Conservation (phyloP, 2,329 filamentous ascomycete species). For the Trichoderma polysporum region DNA sequence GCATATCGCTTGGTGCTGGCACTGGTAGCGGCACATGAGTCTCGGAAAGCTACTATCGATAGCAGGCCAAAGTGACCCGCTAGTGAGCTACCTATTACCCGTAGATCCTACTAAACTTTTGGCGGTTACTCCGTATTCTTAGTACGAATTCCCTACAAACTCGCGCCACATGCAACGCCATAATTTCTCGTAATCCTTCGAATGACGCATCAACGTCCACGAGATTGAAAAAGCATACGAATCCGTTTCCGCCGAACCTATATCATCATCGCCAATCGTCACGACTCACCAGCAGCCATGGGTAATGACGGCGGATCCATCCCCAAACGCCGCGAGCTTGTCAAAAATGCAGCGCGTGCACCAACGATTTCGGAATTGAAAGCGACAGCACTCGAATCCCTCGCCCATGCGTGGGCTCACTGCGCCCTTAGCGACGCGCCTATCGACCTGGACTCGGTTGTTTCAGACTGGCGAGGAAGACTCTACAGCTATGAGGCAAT, state of each 20-base stretch:
- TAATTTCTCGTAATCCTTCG: not conserved
- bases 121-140: not conserved
- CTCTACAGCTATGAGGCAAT: constrained; percentile 96
- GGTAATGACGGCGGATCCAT: constrained; percentile 98
- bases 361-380: constrained; percentile 85
- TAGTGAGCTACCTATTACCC: not conserved
- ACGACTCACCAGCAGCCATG: constrained; percentile 52
- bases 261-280: not conserved
- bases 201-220: not conserved
- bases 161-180: not conserved
- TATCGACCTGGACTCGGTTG: constrained; percentile 67
- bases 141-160: not conserved
- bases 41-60: constrained; percentile 21
- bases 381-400: constrained; percentile 79
- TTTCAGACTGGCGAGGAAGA: constrained; percentile 79
- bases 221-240: too few species aligned
- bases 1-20: not conserved
- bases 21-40: constrained; percentile 21
- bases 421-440: constrained; percentile 82
- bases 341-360: constrained; percentile 84
- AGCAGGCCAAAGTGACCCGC: not conserved
- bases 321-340: constrained; percentile 90
- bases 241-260: not conserved
- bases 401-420: constrained; percentile 81
- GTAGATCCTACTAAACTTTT: not conserved